Evolutionary conservation across 345 rosid genomes (phyloP).

Genomic region (Eucalyptus sp.): DNA sequence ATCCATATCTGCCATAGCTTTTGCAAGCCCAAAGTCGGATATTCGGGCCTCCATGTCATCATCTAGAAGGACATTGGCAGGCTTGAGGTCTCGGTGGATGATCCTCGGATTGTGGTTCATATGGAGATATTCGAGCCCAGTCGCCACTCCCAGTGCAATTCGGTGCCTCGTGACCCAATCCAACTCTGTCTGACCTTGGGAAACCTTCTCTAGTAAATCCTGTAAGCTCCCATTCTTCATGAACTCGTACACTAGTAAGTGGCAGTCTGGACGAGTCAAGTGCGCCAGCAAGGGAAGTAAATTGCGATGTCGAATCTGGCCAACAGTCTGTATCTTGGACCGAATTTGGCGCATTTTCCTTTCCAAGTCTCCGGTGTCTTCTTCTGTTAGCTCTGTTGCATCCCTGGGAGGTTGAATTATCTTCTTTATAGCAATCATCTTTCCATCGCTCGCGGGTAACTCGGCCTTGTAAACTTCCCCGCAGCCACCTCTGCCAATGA

Average conservation of each 20-base stretch:
- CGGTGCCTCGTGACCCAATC: constrained; percentile 61
- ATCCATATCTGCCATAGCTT: constrained; percentile 46
- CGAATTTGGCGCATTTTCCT: constrained; percentile 73
- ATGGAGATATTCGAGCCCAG: constrained; percentile 88
- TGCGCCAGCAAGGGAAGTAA: constrained; percentile 78
- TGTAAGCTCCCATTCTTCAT: constrained; percentile 93
- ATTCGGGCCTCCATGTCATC: constrained; percentile 91
- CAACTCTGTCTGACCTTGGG: constrained; percentile 33
- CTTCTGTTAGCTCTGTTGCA: constrained; percentile 43
- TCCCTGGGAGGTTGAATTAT: constrained; percentile 61
- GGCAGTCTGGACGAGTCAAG: constrained; percentile 58
- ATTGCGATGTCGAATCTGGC: constrained; percentile 71
- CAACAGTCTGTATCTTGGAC: constrained; percentile 71
- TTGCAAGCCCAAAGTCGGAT: constrained; percentile 84
- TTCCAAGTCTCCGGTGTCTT: constrained; percentile 39
- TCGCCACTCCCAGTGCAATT: constrained; percentile 64
- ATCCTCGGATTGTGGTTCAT: constrained; percentile 40
- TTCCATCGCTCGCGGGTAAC: constrained; percentile 59
- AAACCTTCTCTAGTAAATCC: constrained; percentile 31
- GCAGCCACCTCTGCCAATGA: constrained; percentile 78
- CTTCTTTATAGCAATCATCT: constrained; percentile 69
- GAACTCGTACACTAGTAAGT: constrained; percentile 64
- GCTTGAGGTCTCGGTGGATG: constrained; percentile 87
- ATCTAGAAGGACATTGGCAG: constrained; percentile 77
- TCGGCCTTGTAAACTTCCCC: constrained; percentile 82